These are phyloP conservation scores for Blastocrithidia nonstop DNA, from an alignment of 208 protist genomes.

Conservation along the genomic window DNA sequence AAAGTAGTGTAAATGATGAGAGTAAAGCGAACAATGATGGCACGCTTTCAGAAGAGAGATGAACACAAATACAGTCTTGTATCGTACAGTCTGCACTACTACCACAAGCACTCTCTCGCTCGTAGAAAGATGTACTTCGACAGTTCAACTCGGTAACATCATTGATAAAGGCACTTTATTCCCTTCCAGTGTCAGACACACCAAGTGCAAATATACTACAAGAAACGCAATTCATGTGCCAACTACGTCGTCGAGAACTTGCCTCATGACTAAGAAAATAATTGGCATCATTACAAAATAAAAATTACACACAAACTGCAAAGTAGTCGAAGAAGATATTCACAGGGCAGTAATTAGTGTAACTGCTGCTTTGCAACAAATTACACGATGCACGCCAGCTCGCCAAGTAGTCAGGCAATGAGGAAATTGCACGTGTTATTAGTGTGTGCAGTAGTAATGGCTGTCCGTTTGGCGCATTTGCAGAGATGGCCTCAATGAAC, in stretches of 20 bases:
- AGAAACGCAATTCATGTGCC: slow-evolving; percentile 53
- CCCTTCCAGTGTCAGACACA: slow-evolving; percentile 49
- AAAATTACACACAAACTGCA: neutral
- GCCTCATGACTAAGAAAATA: slow-evolving; percentile 52
- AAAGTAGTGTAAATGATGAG: too few species aligned
- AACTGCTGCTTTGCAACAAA: slow-evolving; percentile 65
- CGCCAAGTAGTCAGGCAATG: slow-evolving; percentile 19
- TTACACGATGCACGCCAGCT: slow-evolving; percentile 35
- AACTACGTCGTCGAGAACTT: slow-evolving; percentile 64
- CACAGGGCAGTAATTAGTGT: slow-evolving; percentile 41
- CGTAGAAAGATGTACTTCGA: slow-evolving; percentile 25
- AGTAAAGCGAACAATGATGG: too few species aligned
- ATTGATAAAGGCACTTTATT: slow-evolving; percentile 71
- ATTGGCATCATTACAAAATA: slow-evolving; percentile 15
- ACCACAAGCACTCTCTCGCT: slow-evolving; percentile 10
- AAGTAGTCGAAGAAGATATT: slow-evolving; percentile 2
- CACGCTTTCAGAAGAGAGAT: too few species aligned
- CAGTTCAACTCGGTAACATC: slow-evolving; percentile 42
- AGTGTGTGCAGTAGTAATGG: slow-evolving; percentile 71
- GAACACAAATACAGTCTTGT: slow-evolving; percentile 3
- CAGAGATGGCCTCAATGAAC: slow-evolving; percentile 13
- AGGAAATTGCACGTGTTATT: slow-evolving; percentile 52
- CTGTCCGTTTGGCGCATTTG: slow-evolving; percentile 68
- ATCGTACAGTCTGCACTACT: neutral
- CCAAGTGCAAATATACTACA: slow-evolving; percentile 38